Base-by-base conservation (phyloP, 495 filamentous ascomycete genomes). In the Xylaria intraflava region DNA sequence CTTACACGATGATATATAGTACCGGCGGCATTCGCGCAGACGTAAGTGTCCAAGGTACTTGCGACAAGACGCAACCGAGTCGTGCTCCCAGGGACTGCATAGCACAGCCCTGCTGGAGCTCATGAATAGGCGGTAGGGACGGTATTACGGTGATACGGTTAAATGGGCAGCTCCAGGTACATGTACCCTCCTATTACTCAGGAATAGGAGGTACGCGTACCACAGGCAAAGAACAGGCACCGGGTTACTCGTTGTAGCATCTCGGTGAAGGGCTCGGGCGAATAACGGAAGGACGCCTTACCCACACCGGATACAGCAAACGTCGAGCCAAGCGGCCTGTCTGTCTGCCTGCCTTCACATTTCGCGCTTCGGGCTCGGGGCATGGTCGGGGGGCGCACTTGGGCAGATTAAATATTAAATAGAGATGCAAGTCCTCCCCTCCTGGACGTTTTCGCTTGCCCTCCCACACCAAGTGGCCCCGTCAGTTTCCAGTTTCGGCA, bases 201-300 rank as follows among this genome's bases (percentile, higher is more conserved):
- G 49, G 31, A 50, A 50, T 22, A 22, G 17, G 3, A 20, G 9
- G 35, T 26, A 29, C 2, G 11, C 20, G 20, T 17, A 40, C n/a
- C 36, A 48, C 27, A 23, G 10, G n/a, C n/a, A n/a, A 24, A 30
- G 10, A 9, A 27, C 22, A 42, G 14, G 27, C 24, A 14, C 22
- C 45, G 52, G 45, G 24, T 48, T 55, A 55, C 52, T 55, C 43
- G n/a, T 54, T 54, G 12, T 41, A 39, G 51, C 35, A 54, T 48
- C 36, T 55, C 52, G 52, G 52, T 55, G 52, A 55, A 49, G 44
- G 41, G 30, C n/a, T 20, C 23, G 14, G 52, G 27, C 51, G 22
- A 29, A 40, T 46, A n/a, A 31, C 12, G 9, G 12, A 42, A 30
- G 23, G 30, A 6, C 44, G 42, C 50, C 42, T 42, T 53, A 40